Evolutionary conservation across 2,329 filamentous ascomycete species (phyloP).

Genomic region (Cyphellophora attinorum): DNA sequence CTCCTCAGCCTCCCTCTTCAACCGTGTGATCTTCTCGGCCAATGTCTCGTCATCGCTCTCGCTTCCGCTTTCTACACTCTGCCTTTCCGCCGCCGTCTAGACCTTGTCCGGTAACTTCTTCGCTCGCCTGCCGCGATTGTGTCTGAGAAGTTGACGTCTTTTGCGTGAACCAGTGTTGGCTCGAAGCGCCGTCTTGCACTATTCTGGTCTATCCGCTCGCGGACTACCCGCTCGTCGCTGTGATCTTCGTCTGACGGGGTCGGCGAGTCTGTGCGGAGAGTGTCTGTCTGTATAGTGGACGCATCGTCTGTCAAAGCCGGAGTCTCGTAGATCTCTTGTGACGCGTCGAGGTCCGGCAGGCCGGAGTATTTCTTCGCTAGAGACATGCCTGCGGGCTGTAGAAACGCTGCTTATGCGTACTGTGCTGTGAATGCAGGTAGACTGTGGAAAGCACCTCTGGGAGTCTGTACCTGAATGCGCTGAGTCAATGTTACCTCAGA

Average conservation of each 20-base stretch:
- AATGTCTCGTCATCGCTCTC: constrained; percentile 72
- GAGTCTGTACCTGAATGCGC: too few species aligned
- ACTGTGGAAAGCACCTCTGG: too few species aligned
- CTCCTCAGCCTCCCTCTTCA: constrained; percentile 75
- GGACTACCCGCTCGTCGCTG: constrained; percentile 56
- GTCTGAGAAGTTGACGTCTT: constrained; percentile 80
- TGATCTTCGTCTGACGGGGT: constrained; percentile 47
- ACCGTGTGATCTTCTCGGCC: constrained; percentile 66
- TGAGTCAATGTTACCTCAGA: too few species aligned
- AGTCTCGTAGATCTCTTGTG: constrained; percentile 92
- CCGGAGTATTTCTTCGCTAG: constrained; percentile 74
- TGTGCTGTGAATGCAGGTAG: too few species aligned
- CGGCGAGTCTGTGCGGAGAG: constrained; percentile 47
- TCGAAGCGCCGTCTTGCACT: constrained; percentile 74
- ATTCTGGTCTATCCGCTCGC: constrained; percentile 64
- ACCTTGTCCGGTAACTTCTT: constrained; percentile 72
- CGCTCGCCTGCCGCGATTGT: constrained; percentile 65
- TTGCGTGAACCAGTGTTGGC: constrained; percentile 64
- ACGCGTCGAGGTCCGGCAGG: constrained; percentile 79
- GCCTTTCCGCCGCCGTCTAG: constrained; percentile 55
- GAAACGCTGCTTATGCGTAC: too few species aligned
- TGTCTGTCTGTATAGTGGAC: constrained; percentile 60
- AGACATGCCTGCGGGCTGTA: too few species aligned
- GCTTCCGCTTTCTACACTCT: constrained; percentile 56
- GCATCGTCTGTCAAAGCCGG: constrained; percentile 84